Base-by-base conservation (phyloP, 345 rosid species). In the Cochlearia excelsa region DNA sequence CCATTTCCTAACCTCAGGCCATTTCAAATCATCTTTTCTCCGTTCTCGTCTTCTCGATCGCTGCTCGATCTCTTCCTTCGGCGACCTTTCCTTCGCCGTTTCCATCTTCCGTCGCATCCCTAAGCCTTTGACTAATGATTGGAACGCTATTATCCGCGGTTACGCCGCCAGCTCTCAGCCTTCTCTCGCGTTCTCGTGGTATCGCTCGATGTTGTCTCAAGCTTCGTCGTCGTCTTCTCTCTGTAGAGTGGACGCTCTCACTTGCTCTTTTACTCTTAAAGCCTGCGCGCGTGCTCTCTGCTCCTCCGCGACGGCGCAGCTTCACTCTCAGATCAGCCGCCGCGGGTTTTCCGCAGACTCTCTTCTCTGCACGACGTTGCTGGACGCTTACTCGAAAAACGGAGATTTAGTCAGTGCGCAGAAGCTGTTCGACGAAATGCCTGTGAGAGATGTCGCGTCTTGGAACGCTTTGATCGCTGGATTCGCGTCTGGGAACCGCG, bases 381-480 rank as follows among this genome's bases (percentile, higher is more conserved):
- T 91, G 3, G 92, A 91, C 8, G 74, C 70, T 3, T 88, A 84
- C 30, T 89, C 90, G 0, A 91, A 90, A 70, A 68, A 48, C 16
- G 96, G 88, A 9, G 74, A 81, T 53, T 64, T 85, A 6, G 42
- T 26, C 38, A 42, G 69, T 43, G 95, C 94, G 0, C 49, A 43
- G 63, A 81, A 70, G 65, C 48, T 90, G 80, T 90, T 90, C 50
- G 91, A 82, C 47, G 98, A 84, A 77, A 87, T 90, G 89, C 4
- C 50, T 7, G 53, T 49, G 4, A 76, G 83, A 78, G 98, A 91
- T 71, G 70, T 84, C 0, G 98, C 92, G 0, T 74, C 92, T 3
- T 88, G 95, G 96, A 91, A 88, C 48, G 96, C 96, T 10, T 78
- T 91, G 79, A 81, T 91, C 38, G 57, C 81, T 4, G 98, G 95